Evolutionary conservation across 2,329 filamentous ascomycete genomes (phyloP), one percentile per base, ranked within the genome.

Genomic region (Dactylonectria estremocensis): DNA sequence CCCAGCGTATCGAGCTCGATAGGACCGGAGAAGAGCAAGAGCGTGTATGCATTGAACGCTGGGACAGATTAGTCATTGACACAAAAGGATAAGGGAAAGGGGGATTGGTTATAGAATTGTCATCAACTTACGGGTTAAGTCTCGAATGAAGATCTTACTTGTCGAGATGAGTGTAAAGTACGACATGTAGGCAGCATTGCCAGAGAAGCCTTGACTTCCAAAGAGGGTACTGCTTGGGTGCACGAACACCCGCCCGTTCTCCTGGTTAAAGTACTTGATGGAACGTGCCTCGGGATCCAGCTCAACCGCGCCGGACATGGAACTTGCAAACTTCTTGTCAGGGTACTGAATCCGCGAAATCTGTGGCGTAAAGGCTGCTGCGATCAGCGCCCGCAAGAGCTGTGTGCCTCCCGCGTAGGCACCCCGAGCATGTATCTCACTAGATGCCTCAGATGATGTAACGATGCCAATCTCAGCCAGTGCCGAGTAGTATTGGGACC

Each of bases 131-230:
- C 92, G 96, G 14, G 95, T 98, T 53, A 98, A 82, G 76, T 98
- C 95, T 22, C 95, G 87, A 24, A 98, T 90, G 78, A 97, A 98
- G 2, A 97, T 90, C 83, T 98, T 98, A 78, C 89, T 93, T 1
- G 95, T 98, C 3, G 93, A 91, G 83, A 98, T 96, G 81, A 97
- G 95, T 59, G 89, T 93, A 80, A 98, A 98, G 80, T 97, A 98
- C 60, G 91, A 92, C 79, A 99, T 84, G 80, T 95, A 98, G 1
- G 90, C 87, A 5, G 92, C 92, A 58, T 91, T 90, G 8, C 88
- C 91, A 3, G 93, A 89, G 77, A 97, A 97, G 0, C 86, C 88
- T 77, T 97, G 93, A 11, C 90, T 91, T 59, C 91, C 92, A 79
- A 98, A 98, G 10, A 98, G 86, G 1, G 92, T 95, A 50, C 93